Percentiles rank a stretch among this genome's conserved stretches.
Evolutionary conservation across 805 yeast genomes (phyloP).

Genomic region (Saccharomycopsis amapae): DNA sequence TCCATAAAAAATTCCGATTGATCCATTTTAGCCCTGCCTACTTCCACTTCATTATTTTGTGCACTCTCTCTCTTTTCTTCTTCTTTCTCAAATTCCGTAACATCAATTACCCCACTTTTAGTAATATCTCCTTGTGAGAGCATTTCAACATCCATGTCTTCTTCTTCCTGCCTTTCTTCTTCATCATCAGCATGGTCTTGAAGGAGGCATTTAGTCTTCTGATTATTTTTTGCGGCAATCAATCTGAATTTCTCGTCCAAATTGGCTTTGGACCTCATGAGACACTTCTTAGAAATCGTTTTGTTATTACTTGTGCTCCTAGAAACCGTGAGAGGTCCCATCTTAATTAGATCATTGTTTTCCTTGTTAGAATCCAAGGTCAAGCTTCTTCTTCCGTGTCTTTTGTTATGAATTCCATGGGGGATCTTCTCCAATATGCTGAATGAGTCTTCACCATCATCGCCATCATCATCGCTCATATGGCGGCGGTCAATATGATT

Average conservation of each 20-base stretch:
- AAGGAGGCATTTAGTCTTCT: too few relatives aligned
- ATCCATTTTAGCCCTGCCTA: too few relatives aligned
- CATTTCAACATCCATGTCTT: too few relatives aligned
- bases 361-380: constrained; percentile 2
- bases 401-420: constrained; percentile 15
- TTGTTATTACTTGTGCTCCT: not conserved
- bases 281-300: constrained; percentile 10
- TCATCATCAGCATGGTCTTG: too few relatives aligned
- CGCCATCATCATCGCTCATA: constrained; percentile 17
- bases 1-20: too few relatives aligned
- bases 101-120: too few relatives aligned
- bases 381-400: constrained; percentile 5
- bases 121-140: too few relatives aligned
- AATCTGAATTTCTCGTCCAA: constrained; percentile 14
- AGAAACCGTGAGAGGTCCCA: constrained; percentile 1
- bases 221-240: not conserved
- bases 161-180: too few relatives aligned
- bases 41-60: too few relatives aligned
- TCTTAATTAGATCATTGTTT: not conserved
- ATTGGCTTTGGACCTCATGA: constrained; percentile 14
- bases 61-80: not conserved
- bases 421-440: constrained; percentile 10
- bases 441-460: constrained; percentile 9
- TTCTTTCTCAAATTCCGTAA: not conserved
- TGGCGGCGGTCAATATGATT: not conserved